These are phyloP conservation scores for Euphorbia peplus DNA, from an alignment of 345 rosid species.

Conservation along the genomic window DNA sequence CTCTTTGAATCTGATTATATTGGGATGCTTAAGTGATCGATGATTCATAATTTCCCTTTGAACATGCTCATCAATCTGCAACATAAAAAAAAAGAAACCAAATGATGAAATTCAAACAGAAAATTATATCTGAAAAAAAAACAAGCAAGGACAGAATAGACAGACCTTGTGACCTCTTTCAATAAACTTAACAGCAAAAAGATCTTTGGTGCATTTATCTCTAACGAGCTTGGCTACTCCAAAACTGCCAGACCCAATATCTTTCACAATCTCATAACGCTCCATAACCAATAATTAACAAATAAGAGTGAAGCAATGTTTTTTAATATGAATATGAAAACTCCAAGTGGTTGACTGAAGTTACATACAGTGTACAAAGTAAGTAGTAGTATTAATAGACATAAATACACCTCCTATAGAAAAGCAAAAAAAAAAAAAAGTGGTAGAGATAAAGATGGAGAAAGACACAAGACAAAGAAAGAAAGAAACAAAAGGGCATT, in stretches of 20 bases:
- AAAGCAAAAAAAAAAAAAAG: no score
- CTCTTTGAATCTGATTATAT: conserved; percentile 27
- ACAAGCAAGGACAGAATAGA: neutral
- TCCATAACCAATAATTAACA: conserved; percentile 56
- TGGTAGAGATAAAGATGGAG: no score
- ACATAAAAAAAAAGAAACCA: conserved; percentile 9
- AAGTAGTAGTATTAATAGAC: no score
- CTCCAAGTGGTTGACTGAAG: no score
- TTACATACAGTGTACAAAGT: no score
- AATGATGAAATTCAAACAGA: neutral
- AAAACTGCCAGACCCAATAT: conserved; percentile 88
- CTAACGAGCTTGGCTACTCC: conserved; percentile 82
- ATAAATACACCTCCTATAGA: no score
- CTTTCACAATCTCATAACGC: conserved; percentile 68
- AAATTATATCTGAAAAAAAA: neutral
- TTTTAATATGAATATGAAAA: no score
- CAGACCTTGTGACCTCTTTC: conserved; percentile 81
- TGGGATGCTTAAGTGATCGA: conserved; percentile 24
- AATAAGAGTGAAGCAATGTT: neutral
- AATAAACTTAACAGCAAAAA: conserved; percentile 73
- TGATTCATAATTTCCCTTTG: conserved; percentile 24
- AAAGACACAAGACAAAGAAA: no score
- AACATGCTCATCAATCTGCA: conserved; percentile 25
- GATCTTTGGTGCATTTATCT: conserved; percentile 55
- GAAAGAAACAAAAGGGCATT: no score